These are phyloP conservation scores for Phytophthora hibernalis DNA, from an alignment of 352 stramenopile species.

Conservation along the genomic window DNA sequence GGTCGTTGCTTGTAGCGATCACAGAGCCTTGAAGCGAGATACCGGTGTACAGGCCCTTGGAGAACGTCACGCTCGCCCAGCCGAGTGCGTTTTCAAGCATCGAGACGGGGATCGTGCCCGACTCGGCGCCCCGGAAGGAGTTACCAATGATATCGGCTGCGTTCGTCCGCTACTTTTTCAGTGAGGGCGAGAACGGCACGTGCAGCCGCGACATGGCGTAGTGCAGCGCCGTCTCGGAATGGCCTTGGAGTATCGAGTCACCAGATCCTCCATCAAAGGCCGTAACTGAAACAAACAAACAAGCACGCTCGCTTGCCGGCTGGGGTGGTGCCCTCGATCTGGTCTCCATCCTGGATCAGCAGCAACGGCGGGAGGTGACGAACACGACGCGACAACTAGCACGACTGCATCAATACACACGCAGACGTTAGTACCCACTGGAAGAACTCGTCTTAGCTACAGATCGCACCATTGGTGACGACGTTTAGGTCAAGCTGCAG, in stretches of 20 bases:
- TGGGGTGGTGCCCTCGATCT: conserved; percentile 65
- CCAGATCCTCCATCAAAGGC: conserved; percentile 56
- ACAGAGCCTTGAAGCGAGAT: conserved; percentile 90
- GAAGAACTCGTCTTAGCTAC: neutral
- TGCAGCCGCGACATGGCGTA: conserved; percentile 51
- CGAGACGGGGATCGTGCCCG: conserved; percentile 54
- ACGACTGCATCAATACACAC: conserved; percentile 39
- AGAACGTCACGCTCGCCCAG: conserved; percentile 61
- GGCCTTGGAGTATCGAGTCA: conserved; percentile 47
- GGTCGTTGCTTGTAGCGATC: conserved; percentile 78
- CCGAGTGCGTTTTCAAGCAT: conserved; percentile 58
- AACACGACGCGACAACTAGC: conserved; percentile 62
- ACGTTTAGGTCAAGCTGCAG: conserved; percentile 52
- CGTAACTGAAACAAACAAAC: conserved; percentile 53
- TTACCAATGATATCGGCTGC: conserved; percentile 73
- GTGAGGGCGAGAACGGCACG: conserved; percentile 56
- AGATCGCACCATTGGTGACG: conserved; percentile 64
- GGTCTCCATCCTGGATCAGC: conserved; percentile 57
- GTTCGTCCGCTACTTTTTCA: conserved; percentile 69
- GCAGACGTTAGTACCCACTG: conserved; percentile 11
- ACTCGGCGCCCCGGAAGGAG: conserved; percentile 69
- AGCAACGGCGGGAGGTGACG: too few relatives aligned
- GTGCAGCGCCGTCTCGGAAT: conserved; percentile 53
- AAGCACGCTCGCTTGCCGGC: conserved; percentile 70
- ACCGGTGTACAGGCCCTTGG: conserved; percentile 87